phyloP scores from a whole-genome alignment of 2,329 filamentous ascomycete species.

The Fusarium coffeatum region DNA sequence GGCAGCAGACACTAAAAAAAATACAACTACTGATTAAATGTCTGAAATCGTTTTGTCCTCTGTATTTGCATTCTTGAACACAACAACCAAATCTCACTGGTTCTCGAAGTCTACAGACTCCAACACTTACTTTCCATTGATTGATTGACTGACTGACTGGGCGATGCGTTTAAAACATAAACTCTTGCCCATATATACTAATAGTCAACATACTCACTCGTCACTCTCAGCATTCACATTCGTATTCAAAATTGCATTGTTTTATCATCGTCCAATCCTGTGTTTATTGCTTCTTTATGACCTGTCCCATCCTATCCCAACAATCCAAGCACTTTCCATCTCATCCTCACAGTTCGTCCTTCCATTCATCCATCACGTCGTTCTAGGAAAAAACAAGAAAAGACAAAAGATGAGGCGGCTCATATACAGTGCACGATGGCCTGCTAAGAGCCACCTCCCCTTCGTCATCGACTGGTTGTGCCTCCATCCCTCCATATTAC shows the following conservation, averaged over 20 bases:
- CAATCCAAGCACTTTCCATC: conserved; percentile 32
- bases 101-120: neutral
- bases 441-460: neutral
- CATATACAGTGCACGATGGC: conserved; percentile 20
- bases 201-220: conserved; percentile 5
- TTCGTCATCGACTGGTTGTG: neutral
- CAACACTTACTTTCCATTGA: neutral
- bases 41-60: neutral
- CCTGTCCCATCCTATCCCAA: conserved; percentile 6
- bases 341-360: conserved; percentile 7
- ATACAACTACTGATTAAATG: conserved; percentile 27
- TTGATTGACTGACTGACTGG: too few species aligned
- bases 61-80: neutral
- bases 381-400: conserved; percentile 3
- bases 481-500: conserved; percentile 7
- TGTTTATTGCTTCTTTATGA: conserved; percentile 1
- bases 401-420: neutral
- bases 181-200: conserved; percentile 8
- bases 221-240: neutral
- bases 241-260: conserved; percentile 1
- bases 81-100: neutral
- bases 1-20: conserved; percentile 20
- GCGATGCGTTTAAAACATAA: conserved; percentile 12
- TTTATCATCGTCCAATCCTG: neutral
- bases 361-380: conserved; percentile 9